Evolutionary conservation across 129 eudicot species (phyloP), one percentile per base, ranked within the genome.

Genomic region (Flaveria bidentis): DNA sequence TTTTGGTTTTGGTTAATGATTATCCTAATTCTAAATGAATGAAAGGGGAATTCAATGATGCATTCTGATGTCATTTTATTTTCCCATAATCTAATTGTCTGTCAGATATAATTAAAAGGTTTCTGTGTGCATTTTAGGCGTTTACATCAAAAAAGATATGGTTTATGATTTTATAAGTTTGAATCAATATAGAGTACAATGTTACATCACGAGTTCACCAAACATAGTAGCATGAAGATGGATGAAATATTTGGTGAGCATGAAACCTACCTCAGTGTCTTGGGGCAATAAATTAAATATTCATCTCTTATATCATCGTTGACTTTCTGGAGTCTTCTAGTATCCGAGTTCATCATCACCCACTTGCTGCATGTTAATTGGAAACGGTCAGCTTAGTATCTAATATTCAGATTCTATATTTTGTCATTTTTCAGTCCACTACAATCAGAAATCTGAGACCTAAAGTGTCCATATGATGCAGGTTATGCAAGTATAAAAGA

Each of bases 321-420:
- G 72, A 93, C 97, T 84, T 91, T 90, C 83, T 93, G 96, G 16
- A 93, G 93, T 20, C 92, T 88, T 79, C 98, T 87, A 30, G 98
- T 93, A 67, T 88, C 97, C 70, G 86, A 81, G 84, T 93, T 93
- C 98, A 93, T 93, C 97, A 93, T 93, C 87, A 93, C 88, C 98
- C 98, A 93, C 81, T 90, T 93, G 83, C 98, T 93, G 91, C 85
- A 88, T 62, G 75, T 67, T 42, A 42, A 28, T 26, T 6, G 13
- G 45, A 42, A 46, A 63, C 18, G 47, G 18, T 74, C 26, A 74
- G 30, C 14, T 36, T 36, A 36, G 41, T 36, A 36, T 4, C 41
- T 58, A 44, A 66, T 8, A 39, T 2, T 17, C n/a, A n/a, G 1
- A 17, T 41, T 39, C 16, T n/a, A 18, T 17, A n/a, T 44, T 44